phyloP scores from a whole-genome alignment of 1,284 basidiomycete species.

The Boletellus deceptivus region DNA sequence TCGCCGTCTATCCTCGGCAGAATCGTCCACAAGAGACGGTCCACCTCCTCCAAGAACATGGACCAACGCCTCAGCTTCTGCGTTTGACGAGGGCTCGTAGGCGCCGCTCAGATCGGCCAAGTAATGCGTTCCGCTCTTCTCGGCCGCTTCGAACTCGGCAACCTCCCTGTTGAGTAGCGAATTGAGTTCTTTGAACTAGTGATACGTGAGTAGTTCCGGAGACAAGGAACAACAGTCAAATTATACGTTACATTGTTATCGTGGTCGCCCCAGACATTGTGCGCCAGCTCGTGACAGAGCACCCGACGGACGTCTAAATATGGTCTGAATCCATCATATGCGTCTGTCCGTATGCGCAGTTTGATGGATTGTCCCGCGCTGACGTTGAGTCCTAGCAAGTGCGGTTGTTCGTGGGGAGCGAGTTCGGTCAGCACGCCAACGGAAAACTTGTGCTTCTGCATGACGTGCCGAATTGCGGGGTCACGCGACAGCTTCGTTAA shows the following conservation, averaged over 20 bases:
- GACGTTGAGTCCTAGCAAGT: slow-evolving; percentile 68
- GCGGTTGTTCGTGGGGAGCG: slow-evolving; percentile 71
- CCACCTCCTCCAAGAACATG: slow-evolving; percentile 47
- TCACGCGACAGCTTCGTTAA: slow-evolving; percentile 62
- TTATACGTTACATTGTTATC: slow-evolving; percentile 59
- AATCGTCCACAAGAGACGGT: slow-evolving; percentile 35
- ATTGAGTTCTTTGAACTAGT: slow-evolving; percentile 70
- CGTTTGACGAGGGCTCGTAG: slow-evolving; percentile 51
- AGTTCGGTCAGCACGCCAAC: slow-evolving; percentile 71
- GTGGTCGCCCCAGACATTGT: slow-evolving; percentile 72
- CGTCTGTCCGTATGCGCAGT: slow-evolving; percentile 64
- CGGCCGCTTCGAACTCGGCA: slow-evolving; percentile 58
- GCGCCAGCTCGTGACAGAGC: slow-evolving; percentile 73
- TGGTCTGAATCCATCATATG: slow-evolving; percentile 65
- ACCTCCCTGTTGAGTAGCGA: slow-evolving; percentile 74
- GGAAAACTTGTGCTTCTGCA: slow-evolving; percentile 63
- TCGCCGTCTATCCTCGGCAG: slow-evolving; percentile 53
- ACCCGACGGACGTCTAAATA: slow-evolving; percentile 67
- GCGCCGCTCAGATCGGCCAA: slow-evolving; percentile 41
- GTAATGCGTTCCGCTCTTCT: slow-evolving; percentile 52
- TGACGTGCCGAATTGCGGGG: slow-evolving; percentile 64
- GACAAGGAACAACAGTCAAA: not conserved
- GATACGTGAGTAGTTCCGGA: not conserved
- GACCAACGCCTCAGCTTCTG: slow-evolving; percentile 52
- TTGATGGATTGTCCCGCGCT: slow-evolving; percentile 63